Base-by-base conservation (phyloP, 495 filamentous ascomycete species). In the Penicillium longicatenatum region DNA sequence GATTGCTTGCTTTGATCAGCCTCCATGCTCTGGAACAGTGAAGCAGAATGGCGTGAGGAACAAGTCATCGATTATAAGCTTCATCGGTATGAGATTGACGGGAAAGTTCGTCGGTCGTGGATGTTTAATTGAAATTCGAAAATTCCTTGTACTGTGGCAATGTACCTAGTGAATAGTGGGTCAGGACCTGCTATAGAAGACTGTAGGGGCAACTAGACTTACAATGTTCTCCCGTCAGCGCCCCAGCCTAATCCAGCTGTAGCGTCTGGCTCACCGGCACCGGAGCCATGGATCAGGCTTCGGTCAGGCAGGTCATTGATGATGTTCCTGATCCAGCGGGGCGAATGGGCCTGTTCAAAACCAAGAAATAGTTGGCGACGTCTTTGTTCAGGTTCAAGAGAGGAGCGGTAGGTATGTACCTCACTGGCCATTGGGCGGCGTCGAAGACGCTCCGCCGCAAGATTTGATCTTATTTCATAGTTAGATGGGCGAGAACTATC, bases 211-310 rank as follows among this genome's bases (percentile, higher is more conserved):
- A 50, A 45, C n/a, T 35, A 35, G 30, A 82, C 89, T 79, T 76
- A 92, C 89, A 93, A 63, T 43, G 76, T 80, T 64, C 82, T 79
- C 6, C 89, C 89, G 65, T 91, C 83, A 14, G 79, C 78, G 53
- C 86, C 88, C 87, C 88, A 91, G 9, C 82, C 79, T 53, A 89
- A 69, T 17, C 89, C 89, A 47, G 87, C 86, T 2, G 88, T 90
- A 16, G 73, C 69, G 33, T 75, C 67, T 29, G 75, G 76, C 30
- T 75, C 69, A 39, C 73, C 69, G 39, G 75, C 71, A 58, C 75
- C 56, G 43, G 67, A 57, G 24, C 60, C 65, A 54, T 70, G 62
- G 6, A 66, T 65, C 35, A 67, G 59, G 41, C 63, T 68, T 60
- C 75, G 67, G 29, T 77, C 75, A 7, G 72, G 70, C 16, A 74